Conservation (phyloP, 768 basidiomycete genomes). For the Suillus placidus region DNA sequence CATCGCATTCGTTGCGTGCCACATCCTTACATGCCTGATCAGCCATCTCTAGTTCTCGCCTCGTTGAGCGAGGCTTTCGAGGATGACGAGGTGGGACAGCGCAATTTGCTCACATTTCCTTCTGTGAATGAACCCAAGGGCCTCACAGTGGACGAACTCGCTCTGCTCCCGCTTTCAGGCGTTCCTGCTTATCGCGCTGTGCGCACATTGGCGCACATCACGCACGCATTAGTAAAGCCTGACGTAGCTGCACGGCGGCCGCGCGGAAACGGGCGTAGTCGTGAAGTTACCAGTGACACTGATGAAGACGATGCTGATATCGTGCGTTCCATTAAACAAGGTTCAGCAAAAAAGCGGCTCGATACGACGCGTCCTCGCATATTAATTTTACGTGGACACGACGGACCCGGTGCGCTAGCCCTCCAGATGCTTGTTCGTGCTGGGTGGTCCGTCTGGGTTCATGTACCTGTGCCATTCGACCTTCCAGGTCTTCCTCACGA, state of each 20-base stretch:
- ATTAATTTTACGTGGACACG: constrained; percentile 76
- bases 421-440: constrained; percentile 72
- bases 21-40: constrained; percentile 50
- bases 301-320: constrained; percentile 3
- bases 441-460: constrained; percentile 78
- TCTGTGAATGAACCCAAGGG: constrained; percentile 15
- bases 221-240: constrained; percentile 25
- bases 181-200: constrained; percentile 84
- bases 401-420: constrained; percentile 74
- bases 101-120: constrained; percentile 13
- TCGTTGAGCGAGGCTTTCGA: constrained; percentile 11
- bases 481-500: constrained; percentile 37
- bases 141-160: constrained; percentile 70
- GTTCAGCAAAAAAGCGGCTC: constrained; percentile 13
- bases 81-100: constrained; percentile 16
- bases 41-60: constrained; percentile 19
- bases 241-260: neutral
- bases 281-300: constrained; percentile 25
- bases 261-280: constrained; percentile 14
- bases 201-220: constrained; percentile 56
- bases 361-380: constrained; percentile 37
- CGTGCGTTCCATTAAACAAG: neutral
- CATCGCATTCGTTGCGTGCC: constrained; percentile 76
- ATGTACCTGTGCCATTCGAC: constrained; percentile 48
- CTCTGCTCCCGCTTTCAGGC: constrained; percentile 77